phyloP scores from a whole-genome alignment of 148 eudicot genomes.

The Fagopyrum esculentum region DNA sequence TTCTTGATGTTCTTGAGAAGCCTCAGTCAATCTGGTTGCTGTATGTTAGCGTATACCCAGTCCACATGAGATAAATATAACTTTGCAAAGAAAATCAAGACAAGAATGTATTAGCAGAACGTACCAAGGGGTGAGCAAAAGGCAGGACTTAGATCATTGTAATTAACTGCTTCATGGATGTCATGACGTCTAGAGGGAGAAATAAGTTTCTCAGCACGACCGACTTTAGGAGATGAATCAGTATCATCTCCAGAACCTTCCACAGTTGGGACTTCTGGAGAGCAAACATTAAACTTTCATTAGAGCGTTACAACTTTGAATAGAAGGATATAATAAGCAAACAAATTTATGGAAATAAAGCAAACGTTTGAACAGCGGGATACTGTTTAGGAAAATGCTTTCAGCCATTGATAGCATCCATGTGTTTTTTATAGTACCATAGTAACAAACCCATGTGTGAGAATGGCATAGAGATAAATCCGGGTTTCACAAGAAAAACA shows the following conservation, averaged over 20 bases:
- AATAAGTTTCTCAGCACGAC: constrained; percentile 4
- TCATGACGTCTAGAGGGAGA: constrained; percentile 1
- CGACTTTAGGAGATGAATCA: not conserved
- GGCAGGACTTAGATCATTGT: constrained; percentile 28
- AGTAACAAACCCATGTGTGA: not conserved
- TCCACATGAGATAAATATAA: not conserved
- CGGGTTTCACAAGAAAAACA: constrained; percentile 8
- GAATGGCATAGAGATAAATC: not conserved
- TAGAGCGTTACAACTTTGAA: not conserved
- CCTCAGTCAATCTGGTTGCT: constrained; percentile 31
- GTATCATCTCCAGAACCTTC: constrained; percentile 10
- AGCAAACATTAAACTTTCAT: not conserved
- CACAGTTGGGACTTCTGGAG: not conserved
- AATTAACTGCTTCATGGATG: constrained; percentile 25
- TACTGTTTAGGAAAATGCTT: not conserved
- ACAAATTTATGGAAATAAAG: not conserved
- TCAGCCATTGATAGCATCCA: not conserved
- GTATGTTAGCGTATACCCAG: constrained; percentile 17
- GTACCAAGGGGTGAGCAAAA: constrained; percentile 38
- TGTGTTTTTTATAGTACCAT: not conserved
- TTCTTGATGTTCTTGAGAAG: constrained; percentile 38
- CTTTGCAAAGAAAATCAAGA: constrained; percentile 6
- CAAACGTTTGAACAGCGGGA: not conserved
- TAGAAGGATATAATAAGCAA: not conserved
- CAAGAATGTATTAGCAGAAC: not conserved